Evolutionary conservation across 345 rosid genomes (phyloP).

Genomic region (Physaria fendleri): DNA sequence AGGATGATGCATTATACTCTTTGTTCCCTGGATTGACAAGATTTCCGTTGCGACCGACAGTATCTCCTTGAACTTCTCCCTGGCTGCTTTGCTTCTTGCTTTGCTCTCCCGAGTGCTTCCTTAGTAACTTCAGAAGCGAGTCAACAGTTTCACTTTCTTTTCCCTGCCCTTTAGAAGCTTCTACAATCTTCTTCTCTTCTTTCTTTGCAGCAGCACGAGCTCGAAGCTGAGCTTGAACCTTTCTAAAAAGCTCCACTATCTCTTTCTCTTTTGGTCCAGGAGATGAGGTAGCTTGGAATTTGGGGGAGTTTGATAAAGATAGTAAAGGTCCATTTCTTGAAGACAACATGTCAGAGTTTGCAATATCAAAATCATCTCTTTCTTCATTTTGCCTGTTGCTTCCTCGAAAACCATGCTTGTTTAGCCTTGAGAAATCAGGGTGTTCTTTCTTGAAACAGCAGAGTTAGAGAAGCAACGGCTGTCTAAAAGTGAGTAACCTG

Average conservation of each 20-base stretch:
- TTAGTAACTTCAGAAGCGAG: slow-evolving; percentile 69
- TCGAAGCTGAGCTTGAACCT: slow-evolving; percentile 85
- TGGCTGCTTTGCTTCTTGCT: slow-evolving; percentile 43
- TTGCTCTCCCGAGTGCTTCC: slow-evolving; percentile 74
- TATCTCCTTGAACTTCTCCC: slow-evolving; percentile 22
- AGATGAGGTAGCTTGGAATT: slow-evolving; percentile 64
- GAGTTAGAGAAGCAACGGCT: slow-evolving; percentile 39
- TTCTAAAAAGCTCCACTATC: slow-evolving; percentile 78
- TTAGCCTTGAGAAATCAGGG: slow-evolving; percentile 64
- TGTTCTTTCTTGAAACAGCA: slow-evolving; percentile 41
- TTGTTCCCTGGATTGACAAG: slow-evolving; percentile 14
- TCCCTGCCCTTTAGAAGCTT: slow-evolving; percentile 39
- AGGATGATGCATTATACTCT: slow-evolving; percentile 38
- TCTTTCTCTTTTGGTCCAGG: slow-evolving; percentile 84
- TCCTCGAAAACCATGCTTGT: slow-evolving; percentile 48
- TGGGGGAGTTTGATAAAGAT: slow-evolving; percentile 53
- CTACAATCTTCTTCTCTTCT: slow-evolving; percentile 55
- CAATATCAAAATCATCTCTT: slow-evolving; percentile 44
- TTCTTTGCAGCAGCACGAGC: slow-evolving; percentile 66
- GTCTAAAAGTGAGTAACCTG: slow-evolving; percentile 53
- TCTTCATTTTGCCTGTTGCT: slow-evolving; percentile 58
- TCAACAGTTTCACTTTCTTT: slow-evolving; percentile 73
- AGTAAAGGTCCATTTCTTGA: slow-evolving; percentile 60
- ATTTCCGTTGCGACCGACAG: slow-evolving; percentile 25
- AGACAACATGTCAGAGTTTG: slow-evolving; percentile 49